Base-by-base conservation (phyloP, 805 yeast species). In the Starmerella geochares region DNA sequence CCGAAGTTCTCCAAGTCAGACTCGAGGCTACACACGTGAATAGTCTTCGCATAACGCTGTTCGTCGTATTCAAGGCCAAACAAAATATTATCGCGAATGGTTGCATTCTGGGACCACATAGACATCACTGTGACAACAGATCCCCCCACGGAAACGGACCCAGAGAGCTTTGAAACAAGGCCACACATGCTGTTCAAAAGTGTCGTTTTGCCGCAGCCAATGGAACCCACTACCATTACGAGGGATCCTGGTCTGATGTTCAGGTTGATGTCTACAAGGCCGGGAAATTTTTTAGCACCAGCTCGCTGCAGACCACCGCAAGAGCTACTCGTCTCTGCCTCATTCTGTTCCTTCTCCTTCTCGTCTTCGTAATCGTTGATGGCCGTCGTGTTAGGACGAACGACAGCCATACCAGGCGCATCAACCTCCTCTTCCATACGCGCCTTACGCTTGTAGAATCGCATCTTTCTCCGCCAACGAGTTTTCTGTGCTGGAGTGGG, bases 91-190 rank as follows among this genome's bases (percentile, higher is more conserved):
- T 82, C 83, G 56, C 77, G 72, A 24, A 86, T 79, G 0, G 94
- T 81, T 2, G 83, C 78, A 65, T 85, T 86, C 60, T 83, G 88
- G 37, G 86, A 77, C 95, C 95, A 86, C 16, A 88, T 90, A 39
- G 75, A 74, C 19, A 88, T 84, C 52, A 80, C 76, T 49, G 70
- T 64, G 13, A 73, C 64, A 19, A 75, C 74, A 58, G 58, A 66
- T 1, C 90, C 88, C 54, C 72, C 71, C 5, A 78, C 68, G 32
- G 65, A 64, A 2, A 81, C 69, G 0, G 60, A 47, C 36, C 95
- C 95, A 0, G 58, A 38, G 0, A 65, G 65, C 56, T 74, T 74
- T 16, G 71, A 69, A 86, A 86, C 83, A 35, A 76, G 73, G 0
- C 94, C 94, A 8, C 83, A 71, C 46, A 86, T 66, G 0, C 94